Conservation (phyloP, 768 basidiomycete species). For the Suillus americanus region DNA sequence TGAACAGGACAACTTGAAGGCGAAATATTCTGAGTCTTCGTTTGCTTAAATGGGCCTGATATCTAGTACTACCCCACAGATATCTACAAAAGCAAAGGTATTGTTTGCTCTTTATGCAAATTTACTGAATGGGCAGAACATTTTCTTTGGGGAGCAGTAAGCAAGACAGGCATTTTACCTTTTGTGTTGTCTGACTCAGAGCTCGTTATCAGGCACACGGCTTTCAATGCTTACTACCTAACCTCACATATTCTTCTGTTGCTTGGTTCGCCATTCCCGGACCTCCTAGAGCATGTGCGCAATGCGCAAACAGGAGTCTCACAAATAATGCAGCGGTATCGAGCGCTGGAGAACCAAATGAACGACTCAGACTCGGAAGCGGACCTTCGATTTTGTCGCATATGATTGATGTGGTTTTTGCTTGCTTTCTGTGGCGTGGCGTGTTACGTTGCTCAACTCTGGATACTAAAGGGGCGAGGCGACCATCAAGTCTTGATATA, state of each 20-base stretch:
- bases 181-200: neutral
- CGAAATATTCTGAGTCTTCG: neutral
- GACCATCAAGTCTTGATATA: no score
- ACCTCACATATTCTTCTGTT: conserved; percentile 71
- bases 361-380: conserved; percentile 28
- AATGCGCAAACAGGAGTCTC: conserved; percentile 36
- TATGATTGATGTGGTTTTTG: conserved; percentile 52
- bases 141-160: conserved; percentile 52
- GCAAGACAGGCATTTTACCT: conserved; percentile 8
- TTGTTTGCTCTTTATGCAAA: conserved; percentile 56
- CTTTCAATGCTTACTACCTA: conserved; percentile 58
- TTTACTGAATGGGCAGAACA: conserved; percentile 49
- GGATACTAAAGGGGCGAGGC: neutral
- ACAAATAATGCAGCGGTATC: no score
- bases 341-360: no score
- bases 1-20: conserved; percentile 54
- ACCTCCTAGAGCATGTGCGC: conserved; percentile 35
- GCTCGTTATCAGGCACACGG: conserved; percentile 48
- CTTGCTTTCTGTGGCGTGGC: conserved; percentile 44
- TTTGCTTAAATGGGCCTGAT: neutral
- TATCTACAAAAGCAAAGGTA: conserved; percentile 55
- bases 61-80: conserved; percentile 30
- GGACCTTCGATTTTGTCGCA: conserved; percentile 41
- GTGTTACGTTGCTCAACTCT: conserved; percentile 33
- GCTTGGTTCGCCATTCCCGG: conserved; percentile 56